Evolutionary conservation across 1,139 yeast genomes (phyloP).

Genomic region (Casaregolazyma suthepensis): DNA sequence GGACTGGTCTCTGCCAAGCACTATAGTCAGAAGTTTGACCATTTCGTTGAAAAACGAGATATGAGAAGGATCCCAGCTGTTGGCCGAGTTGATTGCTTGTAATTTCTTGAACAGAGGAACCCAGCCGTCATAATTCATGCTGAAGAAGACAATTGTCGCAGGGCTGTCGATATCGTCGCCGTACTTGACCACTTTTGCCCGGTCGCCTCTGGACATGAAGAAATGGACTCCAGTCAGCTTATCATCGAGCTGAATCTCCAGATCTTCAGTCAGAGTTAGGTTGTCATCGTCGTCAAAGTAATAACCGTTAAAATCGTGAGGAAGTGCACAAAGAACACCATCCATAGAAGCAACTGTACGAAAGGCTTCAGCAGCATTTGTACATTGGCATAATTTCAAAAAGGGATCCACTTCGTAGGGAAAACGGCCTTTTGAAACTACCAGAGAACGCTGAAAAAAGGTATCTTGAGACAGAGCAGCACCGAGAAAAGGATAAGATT

Average conservation of each 20-base stretch:
- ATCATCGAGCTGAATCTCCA: constrained; percentile 35
- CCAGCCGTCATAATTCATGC: constrained; percentile 82
- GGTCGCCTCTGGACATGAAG: constrained; percentile 35
- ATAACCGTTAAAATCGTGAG: constrained; percentile 30
- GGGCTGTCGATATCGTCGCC: constrained; percentile 38
- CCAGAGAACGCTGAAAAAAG: constrained; percentile 49
- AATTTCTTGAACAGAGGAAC: constrained; percentile 70
- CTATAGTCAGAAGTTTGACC: constrained; percentile 45
- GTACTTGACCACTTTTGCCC: constrained; percentile 38
- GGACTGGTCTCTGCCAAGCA: constrained; percentile 40
- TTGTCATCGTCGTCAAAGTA: constrained; percentile 27
- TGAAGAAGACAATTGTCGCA: constrained; percentile 47
- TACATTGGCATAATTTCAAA: constrained; percentile 48
- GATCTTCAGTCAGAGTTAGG: background rate
- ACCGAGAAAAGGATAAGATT: constrained; percentile 51
- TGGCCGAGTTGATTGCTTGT: constrained; percentile 43
- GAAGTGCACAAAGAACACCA: constrained; percentile 49
- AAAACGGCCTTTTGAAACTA: constrained; percentile 62
- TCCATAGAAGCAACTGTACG: constrained; percentile 53
- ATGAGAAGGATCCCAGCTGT: constrained; percentile 37
- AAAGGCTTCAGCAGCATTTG: constrained; percentile 52
- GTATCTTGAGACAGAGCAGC: constrained; percentile 54
- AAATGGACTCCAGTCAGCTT: constrained; percentile 40
- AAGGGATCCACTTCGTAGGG: constrained; percentile 66
- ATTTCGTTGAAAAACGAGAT: constrained; percentile 36